Base-by-base conservation (phyloP, 208 protist species). In the Acanthamoeba royreba region DNA sequence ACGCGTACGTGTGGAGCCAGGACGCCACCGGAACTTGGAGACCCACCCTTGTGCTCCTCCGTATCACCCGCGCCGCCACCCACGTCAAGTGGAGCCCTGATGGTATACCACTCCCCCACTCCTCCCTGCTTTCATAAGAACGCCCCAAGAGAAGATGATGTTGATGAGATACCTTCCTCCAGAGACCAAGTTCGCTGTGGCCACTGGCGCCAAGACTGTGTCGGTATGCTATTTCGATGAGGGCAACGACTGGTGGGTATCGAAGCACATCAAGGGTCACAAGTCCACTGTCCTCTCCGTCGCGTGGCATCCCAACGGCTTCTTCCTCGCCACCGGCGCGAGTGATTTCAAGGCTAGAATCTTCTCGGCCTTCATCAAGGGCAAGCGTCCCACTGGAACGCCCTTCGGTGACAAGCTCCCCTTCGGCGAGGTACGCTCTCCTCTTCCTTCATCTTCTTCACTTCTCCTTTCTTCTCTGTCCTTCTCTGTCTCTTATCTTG, bases 181-280 rank as follows among this genome's bases (percentile, higher is more conserved):
- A 96, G 97, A 98, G 74, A 69, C 96, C 61, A 99, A 99, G 95
- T 99, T 99, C 92, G 98, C 97, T 3, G 98, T 99, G 17, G 97
- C 95, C 5, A 96, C 93, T 47, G 98, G 97, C 53, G 95, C 97
- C 28, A 98, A 98, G 46, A 63, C 94, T 25, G 94, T 98, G 9
- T 95, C 96, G 8, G 95, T 99, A 22, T 99, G 98, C 95, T 97
- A 97, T 95, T 99, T 98, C 94, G 98, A 99, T 88, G 95, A 96
- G 69, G 96, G 96, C 5, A 97, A 98, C 95, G 98, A 99, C 63
- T 99, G 98, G 97, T 99, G 98, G 98, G 97, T 98, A 52, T 96
- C 94, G 35, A 98, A 98, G 94, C 95, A 95, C 79, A 97, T 97
- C 55, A 97, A 96, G 92, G 93, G 97, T 31, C 96, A 97, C 93